Base-by-base conservation (phyloP, 164 flowering plant genomes). In the Magnolia officinalis region DNA sequence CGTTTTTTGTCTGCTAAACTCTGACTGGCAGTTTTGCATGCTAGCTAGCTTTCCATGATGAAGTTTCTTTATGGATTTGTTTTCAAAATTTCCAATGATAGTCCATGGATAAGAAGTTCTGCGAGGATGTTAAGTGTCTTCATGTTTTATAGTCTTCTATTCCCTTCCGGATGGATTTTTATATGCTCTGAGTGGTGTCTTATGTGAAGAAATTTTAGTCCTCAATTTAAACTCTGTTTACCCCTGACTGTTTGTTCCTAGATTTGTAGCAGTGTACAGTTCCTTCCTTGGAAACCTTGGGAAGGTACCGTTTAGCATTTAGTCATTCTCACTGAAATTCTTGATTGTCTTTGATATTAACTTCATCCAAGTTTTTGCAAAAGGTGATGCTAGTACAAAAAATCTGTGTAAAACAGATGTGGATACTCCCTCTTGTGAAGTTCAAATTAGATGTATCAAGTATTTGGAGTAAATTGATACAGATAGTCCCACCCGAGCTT, bases 251-350 rank as follows among this genome's bases (percentile, higher is more conserved):
- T 19, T 11, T 50, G 50, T 16, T 72, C 65, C 21, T 84, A 95
- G 99, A 92, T 95, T 16, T 95, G 98, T 79, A 91, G 96, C 88
- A 93, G 90, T 73, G 97, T 91, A 75, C 96, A 93, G 52, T 95
- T 95, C 71, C 84, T 94, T 84, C 95, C 98, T 73, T 94, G 99
- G 99, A 89, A 88, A 82, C 90, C 95, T 69, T 96, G 98, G 96
- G 98, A 92, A 92, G 98, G 99, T 95, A 88, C 16, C 21, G 24
- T 50, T 51, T 65, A 19, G 21, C 18, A 50, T 50, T 50, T 49
- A 52, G 19, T 10, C 13, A 72, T 45, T 21, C 18, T 72, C 26
- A 49, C 20, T 72, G 72, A 11, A 49, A 70, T 70, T 65, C 13
- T 58, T 8, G 26, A 64, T 64, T 64, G 67, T 19, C 19, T 18